phyloP scores from a whole-genome alignment of 2,329 filamentous ascomycete species.

The Proliferodiscus dingleyae region DNA sequence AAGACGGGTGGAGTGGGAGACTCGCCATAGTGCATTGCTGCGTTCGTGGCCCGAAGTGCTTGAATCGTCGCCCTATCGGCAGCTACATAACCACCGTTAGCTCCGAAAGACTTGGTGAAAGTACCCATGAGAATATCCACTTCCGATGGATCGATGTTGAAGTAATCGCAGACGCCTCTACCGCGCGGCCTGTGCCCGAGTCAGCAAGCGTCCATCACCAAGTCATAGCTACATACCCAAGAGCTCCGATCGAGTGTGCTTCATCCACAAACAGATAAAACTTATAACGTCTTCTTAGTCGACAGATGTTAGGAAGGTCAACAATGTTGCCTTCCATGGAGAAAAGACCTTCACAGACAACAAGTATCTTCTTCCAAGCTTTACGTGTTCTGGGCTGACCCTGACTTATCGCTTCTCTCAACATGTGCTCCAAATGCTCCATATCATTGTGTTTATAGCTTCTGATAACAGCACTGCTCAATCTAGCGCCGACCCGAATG shows the following conservation, averaged over 20 bases:
- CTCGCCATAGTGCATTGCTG: slow-evolving; percentile 78
- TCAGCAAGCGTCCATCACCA: not conserved
- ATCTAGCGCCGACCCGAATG: slow-evolving; percentile 85
- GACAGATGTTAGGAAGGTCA: slow-evolving; percentile 79
- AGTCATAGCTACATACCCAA: slow-evolving; percentile 40
- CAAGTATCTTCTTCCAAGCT: slow-evolving; percentile 96
- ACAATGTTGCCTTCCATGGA: slow-evolving; percentile 99
- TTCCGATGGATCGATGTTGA: slow-evolving; percentile 76
- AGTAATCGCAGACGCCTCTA: slow-evolving; percentile 92
- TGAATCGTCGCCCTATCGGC: slow-evolving; percentile 83
- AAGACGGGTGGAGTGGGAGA: slow-evolving; percentile 78
- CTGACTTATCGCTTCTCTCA: slow-evolving; percentile 88
- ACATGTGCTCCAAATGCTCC: slow-evolving; percentile 71
- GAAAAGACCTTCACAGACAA: slow-evolving; percentile 91
- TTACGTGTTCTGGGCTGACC: slow-evolving; percentile 92
- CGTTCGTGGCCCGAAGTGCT: slow-evolving; percentile 78
- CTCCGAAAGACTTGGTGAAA: slow-evolving; percentile 92
- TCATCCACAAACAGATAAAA: slow-evolving; percentile 93
- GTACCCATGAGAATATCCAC: slow-evolving; percentile 97
- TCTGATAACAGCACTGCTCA: slow-evolving; percentile 85
- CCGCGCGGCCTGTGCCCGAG: slow-evolving; percentile 56
- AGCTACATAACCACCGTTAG: slow-evolving; percentile 90
- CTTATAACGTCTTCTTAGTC: slow-evolving; percentile 89
- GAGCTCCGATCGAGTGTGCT: slow-evolving; percentile 87
- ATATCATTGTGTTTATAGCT: slow-evolving; percentile 98